phyloP scores from a whole-genome alignment of 176 grass and related monocot genomes.

The Paspalum notatum region DNA sequence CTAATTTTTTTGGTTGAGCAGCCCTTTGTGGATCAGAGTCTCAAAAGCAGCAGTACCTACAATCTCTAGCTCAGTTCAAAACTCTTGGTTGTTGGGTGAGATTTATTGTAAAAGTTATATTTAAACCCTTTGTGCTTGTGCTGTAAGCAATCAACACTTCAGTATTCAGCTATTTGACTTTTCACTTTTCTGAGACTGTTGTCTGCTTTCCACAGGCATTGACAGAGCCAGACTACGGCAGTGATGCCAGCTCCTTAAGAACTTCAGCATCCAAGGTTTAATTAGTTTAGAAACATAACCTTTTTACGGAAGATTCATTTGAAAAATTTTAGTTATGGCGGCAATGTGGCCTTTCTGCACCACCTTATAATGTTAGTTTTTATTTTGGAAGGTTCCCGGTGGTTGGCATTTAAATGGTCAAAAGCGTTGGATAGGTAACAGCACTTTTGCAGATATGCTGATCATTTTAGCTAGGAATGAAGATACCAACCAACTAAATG shows the following conservation, averaged over 20 bases:
- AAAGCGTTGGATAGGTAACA: conserved; percentile 94
- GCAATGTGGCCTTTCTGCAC: not conserved
- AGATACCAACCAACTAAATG: conserved; percentile 84
- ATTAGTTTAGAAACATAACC: not conserved
- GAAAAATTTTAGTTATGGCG: not conserved
- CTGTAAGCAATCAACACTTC: not conserved
- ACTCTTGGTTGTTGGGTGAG: conserved; percentile 89
- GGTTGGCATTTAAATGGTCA: conserved; percentile 88
- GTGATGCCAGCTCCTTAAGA: conserved; percentile 85
- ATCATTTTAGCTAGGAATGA: conserved; percentile 80
- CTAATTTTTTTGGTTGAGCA: conserved; percentile 46
- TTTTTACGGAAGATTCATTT: not conserved
- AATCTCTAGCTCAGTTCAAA: conserved; percentile 65
- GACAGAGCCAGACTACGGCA: conserved; percentile 91
- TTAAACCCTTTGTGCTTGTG: not conserved
- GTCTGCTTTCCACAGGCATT: conserved; percentile 60
- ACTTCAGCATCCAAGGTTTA: conserved; percentile 76
- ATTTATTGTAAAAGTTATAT: conserved; percentile 26
- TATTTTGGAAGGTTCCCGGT: conserved; percentile 74
- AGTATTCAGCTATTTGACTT: not conserved
- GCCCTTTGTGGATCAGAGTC: conserved; percentile 83
- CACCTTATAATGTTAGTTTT: conserved; percentile 17
- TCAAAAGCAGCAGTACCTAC: conserved; percentile 90
- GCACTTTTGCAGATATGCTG: conserved; percentile 88
- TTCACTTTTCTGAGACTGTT: not conserved